phyloP scores from a whole-genome alignment of 2,329 filamentous ascomycete genomes.

The Ceratocystis albifundus region DNA sequence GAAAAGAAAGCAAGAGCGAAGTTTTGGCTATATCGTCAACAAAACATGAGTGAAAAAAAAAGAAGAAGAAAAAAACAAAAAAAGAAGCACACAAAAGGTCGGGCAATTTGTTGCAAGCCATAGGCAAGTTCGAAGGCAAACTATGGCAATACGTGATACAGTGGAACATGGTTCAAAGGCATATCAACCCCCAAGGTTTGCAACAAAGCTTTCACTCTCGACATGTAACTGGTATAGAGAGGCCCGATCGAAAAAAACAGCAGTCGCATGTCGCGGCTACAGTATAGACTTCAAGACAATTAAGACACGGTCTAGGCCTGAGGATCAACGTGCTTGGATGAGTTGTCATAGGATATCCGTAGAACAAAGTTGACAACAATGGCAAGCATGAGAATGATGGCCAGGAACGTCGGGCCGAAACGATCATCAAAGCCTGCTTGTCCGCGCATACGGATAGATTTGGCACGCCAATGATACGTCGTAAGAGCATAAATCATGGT shows the following conservation, averaged over 20 bases:
- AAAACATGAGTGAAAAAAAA: not conserved
- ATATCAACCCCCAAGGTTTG: not conserved
- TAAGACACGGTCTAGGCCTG: not conserved
- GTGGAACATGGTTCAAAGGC: not conserved
- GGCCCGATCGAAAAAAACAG: not conserved
- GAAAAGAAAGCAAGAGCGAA: not conserved
- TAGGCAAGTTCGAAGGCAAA: not conserved
- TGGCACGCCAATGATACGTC: conserved; percentile 95
- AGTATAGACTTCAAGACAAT: not conserved
- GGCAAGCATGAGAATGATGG: conserved; percentile 71
- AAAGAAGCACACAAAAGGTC: not conserved
- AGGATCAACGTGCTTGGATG: conserved; percentile 13
- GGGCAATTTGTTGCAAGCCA: too few species aligned
- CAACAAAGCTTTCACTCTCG: not conserved
- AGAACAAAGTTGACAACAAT: conserved; percentile 96
- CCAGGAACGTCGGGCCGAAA: conserved; percentile 82
- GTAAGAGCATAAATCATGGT: conserved; percentile 91
- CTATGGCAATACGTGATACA: not conserved
- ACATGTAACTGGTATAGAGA: not conserved
- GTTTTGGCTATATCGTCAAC: conserved; percentile 12
- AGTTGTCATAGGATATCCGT: conserved; percentile 44
- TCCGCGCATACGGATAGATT: conserved; percentile 78
- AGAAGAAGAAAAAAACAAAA: not conserved
- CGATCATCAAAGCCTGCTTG: conserved; percentile 95
- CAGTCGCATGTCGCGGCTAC: not conserved